Evolutionary conservation across 306 rosid genomes (phyloP).

Genomic region (Cicer cuneatum): DNA sequence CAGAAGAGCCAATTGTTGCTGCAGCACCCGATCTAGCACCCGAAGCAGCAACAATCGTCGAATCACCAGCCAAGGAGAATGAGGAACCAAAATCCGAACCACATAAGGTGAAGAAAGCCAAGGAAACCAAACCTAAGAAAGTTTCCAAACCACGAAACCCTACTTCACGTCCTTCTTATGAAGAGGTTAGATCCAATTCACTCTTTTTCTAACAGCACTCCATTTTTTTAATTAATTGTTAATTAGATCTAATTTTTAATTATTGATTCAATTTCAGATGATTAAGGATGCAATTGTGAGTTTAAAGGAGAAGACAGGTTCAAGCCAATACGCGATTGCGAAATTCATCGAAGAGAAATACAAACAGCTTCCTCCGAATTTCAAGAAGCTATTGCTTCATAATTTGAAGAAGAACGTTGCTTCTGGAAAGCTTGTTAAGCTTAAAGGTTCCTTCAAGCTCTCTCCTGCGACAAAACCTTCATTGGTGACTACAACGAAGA

Average conservation of each 20-base stretch:
- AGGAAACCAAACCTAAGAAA: constrained; percentile 62
- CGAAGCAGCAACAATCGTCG: no score
- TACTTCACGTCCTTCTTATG: constrained; percentile 75
- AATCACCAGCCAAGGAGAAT: constrained; percentile 48
- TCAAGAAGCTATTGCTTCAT: constrained; percentile 68
- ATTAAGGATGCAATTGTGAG: constrained; percentile 77
- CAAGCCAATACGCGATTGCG: constrained; percentile 80
- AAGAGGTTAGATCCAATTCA: constrained; percentile 58
- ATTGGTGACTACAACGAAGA: constrained; percentile 37
- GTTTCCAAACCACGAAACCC: constrained; percentile 58
- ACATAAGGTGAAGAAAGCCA: constrained; percentile 50
- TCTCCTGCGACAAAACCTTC: constrained; percentile 44
- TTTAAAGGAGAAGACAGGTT: constrained; percentile 74
- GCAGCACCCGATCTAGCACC: constrained; percentile 51
- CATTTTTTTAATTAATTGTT: background rate
- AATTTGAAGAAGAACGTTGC: constrained; percentile 81
- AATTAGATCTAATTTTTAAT: constrained; percentile 38
- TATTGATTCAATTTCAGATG: constrained; percentile 57
- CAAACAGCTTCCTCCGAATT: constrained; percentile 66
- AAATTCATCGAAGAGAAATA: constrained; percentile 79
- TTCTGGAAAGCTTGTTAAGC: constrained; percentile 67
- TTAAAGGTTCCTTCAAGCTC: constrained; percentile 73
- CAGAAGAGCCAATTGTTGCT: constrained; percentile 60
- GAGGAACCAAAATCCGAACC: constrained; percentile 45
- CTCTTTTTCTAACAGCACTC: background rate